These are phyloP conservation scores for Achaetomiella virescens DNA, from an alignment of 495 filamentous ascomycete species.

Conservation along the genomic window DNA sequence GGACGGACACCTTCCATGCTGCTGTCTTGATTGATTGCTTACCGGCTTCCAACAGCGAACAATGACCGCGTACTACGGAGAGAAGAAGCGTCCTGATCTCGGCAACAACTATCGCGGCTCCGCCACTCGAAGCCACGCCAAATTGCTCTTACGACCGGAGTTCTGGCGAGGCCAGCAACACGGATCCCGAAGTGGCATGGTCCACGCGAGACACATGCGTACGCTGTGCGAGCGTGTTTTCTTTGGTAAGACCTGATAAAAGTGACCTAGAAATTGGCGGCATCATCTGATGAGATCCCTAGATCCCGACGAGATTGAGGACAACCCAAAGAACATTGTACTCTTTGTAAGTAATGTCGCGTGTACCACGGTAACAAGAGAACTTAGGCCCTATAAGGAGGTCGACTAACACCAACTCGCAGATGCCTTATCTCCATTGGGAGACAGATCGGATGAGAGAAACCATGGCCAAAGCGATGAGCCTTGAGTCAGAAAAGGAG, in stretches of 20 bases:
- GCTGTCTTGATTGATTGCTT: no score
- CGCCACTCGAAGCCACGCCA: neutral
- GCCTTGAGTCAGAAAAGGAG: constrained; percentile 8
- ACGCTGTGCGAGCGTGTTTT: constrained; percentile 30
- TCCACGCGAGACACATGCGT: constrained; percentile 36
- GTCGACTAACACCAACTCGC: neutral
- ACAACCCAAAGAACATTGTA: constrained; percentile 30
- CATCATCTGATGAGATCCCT: neutral
- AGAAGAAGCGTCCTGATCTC: constrained; percentile 5
- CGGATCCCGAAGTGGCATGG: constrained; percentile 17
- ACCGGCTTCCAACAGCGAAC: constrained; percentile 8
- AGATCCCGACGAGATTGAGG: constrained; percentile 12
- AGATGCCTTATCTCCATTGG: constrained; percentile 67
- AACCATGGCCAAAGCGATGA: constrained; percentile 18
- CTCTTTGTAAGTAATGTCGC: constrained; percentile 29
- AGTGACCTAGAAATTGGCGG: neutral
- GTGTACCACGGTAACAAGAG: no score
- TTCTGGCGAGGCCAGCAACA: constrained; percentile 30
- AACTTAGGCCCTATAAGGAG: neutral
- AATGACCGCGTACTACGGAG: constrained; percentile 21
- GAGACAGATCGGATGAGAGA: constrained; percentile 48
- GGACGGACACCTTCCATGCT: no score
- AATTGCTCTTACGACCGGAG: constrained; percentile 26
- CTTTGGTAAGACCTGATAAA: constrained; percentile 22
- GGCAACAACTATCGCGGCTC: neutral